Evolutionary conservation across 1,284 basidiomycete genomes (phyloP), one percentile per base, ranked within the genome.

Genomic region (Moesziomyces parantarcticus): DNA sequence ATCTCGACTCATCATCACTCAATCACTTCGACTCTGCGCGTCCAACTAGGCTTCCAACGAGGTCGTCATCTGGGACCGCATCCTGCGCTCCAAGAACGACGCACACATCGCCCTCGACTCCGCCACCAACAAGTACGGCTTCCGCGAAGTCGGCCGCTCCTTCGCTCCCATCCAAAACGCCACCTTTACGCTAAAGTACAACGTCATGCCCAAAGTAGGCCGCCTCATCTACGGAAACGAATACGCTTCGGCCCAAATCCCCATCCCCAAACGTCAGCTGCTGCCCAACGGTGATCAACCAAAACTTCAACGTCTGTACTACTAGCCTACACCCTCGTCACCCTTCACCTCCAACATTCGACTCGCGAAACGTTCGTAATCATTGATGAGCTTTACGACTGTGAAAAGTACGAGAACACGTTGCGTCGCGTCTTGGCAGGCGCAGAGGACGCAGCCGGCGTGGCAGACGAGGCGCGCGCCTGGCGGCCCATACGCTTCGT

Each of bases 41-140:
- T 11, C 5, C 8, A 11, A 2, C 2, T 29, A 87, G 89, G 5
- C 6, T 13, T 16, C 34, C 65, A 95, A 94, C 82, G 88, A 91
- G 44, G 91, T 94, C 1, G 92, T 95, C 34, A 87, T 96, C 23
- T 96, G 94, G 93, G 94, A 96, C 85, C 89, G 91, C 18, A 95
- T 96, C 79, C 87, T 96, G 39, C 88, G 89, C 20, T 87, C 88
- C 56, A 90, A 91, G 78, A 88, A 90, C 75, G 91, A 94, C 71
- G 91, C 92, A 0, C 84, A 88, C 48, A 85, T 95, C 55, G 88
- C 88, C 43, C 84, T 92, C 50, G 84, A 81, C 22, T 79, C 86
- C 1, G 89, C 88, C 42, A 88, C 88, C 79, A 92, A 94, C 85
- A 94, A 94, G 84, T 96, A 96, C 81, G 87, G 88, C 58, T 90